Percentiles rank a stretch among this genome's conserved stretches.
These are phyloP conservation scores for Melocanna baccifera DNA, from an alignment of 176 grass and related monocot genomes.

Conservation along the genomic window DNA sequence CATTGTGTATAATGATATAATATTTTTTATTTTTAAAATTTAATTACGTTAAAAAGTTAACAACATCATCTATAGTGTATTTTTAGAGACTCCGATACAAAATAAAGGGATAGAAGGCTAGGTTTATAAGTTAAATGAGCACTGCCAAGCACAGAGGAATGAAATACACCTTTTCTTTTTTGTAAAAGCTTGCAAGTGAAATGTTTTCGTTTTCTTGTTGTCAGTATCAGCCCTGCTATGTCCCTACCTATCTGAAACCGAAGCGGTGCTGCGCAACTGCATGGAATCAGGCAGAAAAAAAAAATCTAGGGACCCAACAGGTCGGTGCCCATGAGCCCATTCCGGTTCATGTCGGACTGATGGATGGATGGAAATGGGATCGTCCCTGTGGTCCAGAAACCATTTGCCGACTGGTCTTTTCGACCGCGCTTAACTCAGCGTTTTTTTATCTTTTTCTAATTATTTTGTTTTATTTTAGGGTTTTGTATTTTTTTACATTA, in stretches of 20 bases:
- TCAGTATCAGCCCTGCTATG: not conserved
- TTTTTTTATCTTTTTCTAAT: no score
- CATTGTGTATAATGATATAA: no score
- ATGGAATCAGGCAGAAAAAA: not conserved
- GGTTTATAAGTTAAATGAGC: no score
- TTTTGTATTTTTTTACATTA: no score
- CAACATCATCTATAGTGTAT: no score
- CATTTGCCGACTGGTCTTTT: not conserved
- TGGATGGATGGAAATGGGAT: not conserved
- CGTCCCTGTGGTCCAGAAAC: not conserved
- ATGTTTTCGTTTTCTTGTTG: not conserved
- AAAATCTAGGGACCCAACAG: not conserved
- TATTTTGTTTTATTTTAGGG: no score
- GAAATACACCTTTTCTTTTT: not conserved
- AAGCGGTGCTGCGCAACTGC: not conserved
- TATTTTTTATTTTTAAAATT: no score
- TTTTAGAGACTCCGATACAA: no score
- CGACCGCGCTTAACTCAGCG: no score
- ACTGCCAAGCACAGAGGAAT: not conserved
- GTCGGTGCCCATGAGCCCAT: not conserved
- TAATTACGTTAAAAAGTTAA: no score
- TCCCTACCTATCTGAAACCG: not conserved
- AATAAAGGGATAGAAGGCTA: no score
- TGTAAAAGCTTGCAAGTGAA: not conserved
- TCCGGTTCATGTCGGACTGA: not conserved